phyloP scores from a whole-genome alignment of 768 basidiomycete genomes.

The Clathrus columnatus region DNA sequence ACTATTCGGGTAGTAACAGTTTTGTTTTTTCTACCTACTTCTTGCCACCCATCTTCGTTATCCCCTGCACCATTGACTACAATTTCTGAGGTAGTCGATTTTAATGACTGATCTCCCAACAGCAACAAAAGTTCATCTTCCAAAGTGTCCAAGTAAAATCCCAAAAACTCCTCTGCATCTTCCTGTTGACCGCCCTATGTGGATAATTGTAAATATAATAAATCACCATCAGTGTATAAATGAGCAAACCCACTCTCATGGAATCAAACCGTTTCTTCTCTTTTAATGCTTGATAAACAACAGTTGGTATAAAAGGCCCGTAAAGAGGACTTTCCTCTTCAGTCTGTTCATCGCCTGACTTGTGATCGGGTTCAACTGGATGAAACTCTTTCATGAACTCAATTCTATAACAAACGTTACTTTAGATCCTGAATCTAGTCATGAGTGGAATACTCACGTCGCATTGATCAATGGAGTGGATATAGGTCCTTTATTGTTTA shows the following conservation, averaged over 20 bases:
- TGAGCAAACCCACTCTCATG: constrained; percentile 75
- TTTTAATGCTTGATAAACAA: constrained; percentile 88
- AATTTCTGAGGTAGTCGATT: constrained; percentile 21
- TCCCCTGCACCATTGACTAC: constrained; percentile 39
- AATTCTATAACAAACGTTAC: constrained; percentile 28
- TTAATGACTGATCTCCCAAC: constrained; percentile 41
- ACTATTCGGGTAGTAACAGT: constrained; percentile 74
- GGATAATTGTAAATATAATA: constrained; percentile 5
- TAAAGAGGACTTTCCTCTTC: constrained; percentile 42
- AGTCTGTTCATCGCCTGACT: constrained; percentile 21
- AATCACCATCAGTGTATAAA: constrained; percentile 9
- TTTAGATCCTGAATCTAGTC: not conserved
- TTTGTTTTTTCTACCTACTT: constrained; percentile 86
- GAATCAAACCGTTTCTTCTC: constrained; percentile 88
- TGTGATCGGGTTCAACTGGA: constrained; percentile 10
- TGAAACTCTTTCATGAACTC: constrained; percentile 74
- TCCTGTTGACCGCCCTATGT: constrained; percentile 84
- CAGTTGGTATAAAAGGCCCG: constrained; percentile 75
- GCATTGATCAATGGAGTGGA: constrained; percentile 30
- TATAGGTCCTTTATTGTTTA: constrained; percentile 13
- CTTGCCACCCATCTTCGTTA: constrained; percentile 74
- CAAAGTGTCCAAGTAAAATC: constrained; percentile 89
- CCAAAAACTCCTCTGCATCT: constrained; percentile 98
- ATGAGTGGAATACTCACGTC: constrained; percentile 24
- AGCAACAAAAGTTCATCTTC: constrained; percentile 83